Evolutionary conservation across 2,329 filamentous ascomycete species (phyloP).

Genomic region (Ceratocystis diversiconidia): DNA sequence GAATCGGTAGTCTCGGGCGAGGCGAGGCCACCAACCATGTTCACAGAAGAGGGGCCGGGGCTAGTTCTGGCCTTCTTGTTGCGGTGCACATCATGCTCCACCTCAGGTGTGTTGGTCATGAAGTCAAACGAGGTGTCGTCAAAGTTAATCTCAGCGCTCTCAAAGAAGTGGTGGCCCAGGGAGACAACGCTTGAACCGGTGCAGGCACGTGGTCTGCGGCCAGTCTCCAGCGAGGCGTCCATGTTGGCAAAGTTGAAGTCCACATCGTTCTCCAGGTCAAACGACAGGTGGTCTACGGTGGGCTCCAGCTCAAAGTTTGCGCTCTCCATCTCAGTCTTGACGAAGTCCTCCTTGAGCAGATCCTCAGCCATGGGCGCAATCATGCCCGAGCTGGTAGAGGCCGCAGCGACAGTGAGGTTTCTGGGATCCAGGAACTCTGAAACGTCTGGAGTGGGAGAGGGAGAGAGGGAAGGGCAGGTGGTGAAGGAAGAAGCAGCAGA

Average conservation of each 20-base stretch:
- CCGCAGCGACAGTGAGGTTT: constrained; percentile 61
- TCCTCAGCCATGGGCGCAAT: constrained; percentile 50
- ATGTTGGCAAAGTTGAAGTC: constrained; percentile 39
- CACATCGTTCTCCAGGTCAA: neutral
- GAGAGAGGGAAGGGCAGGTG: constrained; percentile 72
- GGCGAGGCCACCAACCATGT: neutral
- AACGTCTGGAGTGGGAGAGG: constrained; percentile 56
- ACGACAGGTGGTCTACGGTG: constrained; percentile 20
- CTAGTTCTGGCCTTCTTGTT: constrained; percentile 44
- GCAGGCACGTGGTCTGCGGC: constrained; percentile 54
- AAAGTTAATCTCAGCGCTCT: constrained; percentile 62
- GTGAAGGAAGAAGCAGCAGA: constrained; percentile 23
- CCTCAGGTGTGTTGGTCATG: neutral
- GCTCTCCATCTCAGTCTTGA: constrained; percentile 32
- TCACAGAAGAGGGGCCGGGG: constrained; percentile 18
- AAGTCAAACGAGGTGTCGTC: constrained; percentile 48
- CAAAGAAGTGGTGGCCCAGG: constrained; percentile 63
- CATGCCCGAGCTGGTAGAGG: constrained; percentile 34
- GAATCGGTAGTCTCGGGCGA: constrained; percentile 19
- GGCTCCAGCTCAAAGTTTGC: constrained; percentile 24
- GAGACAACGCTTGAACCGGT: constrained; percentile 55
- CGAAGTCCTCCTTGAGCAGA: constrained; percentile 38
- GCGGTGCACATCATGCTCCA: constrained; percentile 28
- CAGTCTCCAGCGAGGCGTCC: constrained; percentile 37
- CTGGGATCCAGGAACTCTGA: constrained; percentile 83